phyloP scores from a whole-genome alignment of 2,329 filamentous ascomycete species.

The Sporothrix inflata region DNA sequence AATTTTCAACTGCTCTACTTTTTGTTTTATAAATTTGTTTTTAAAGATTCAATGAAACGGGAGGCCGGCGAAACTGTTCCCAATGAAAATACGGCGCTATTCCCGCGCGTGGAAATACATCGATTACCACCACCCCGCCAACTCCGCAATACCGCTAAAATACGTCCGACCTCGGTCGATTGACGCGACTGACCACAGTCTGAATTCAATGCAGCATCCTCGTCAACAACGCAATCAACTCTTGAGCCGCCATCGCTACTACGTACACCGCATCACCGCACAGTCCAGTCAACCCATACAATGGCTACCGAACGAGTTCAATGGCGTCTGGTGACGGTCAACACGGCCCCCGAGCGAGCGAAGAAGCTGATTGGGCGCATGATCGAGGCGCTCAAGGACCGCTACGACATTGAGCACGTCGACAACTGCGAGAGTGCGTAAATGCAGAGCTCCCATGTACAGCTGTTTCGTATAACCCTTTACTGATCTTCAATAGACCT shows the following conservation, averaged over 20 bases:
- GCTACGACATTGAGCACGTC: constrained; percentile 64
- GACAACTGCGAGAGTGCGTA: constrained; percentile 63
- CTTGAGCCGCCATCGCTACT: too few relatives aligned
- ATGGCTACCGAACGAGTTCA: neutral
- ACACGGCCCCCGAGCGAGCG: constrained; percentile 68
- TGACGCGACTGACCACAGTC: neutral
- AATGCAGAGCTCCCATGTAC: too few relatives aligned
- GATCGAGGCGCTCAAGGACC: constrained; percentile 63
- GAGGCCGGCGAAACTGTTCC: too few relatives aligned
- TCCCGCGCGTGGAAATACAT: too few relatives aligned
- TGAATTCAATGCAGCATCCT: neutral
- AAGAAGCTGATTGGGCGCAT: constrained; percentile 64
- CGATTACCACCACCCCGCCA: too few relatives aligned
- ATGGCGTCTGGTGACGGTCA: constrained; percentile 62
- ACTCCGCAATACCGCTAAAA: neutral
- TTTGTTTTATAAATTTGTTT: too few relatives aligned
- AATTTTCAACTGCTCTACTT: too few relatives aligned
- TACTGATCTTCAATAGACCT: neutral
- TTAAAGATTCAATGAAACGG: too few relatives aligned
- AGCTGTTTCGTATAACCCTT: neutral
- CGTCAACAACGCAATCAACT: too few relatives aligned
- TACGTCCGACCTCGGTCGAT: neutral
- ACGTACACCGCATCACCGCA: too few relatives aligned
- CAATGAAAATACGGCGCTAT: too few relatives aligned
- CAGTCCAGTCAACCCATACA: neutral